Base-by-base conservation (phyloP, 768 basidiomycete species). In the Calvatia gigantea region DNA sequence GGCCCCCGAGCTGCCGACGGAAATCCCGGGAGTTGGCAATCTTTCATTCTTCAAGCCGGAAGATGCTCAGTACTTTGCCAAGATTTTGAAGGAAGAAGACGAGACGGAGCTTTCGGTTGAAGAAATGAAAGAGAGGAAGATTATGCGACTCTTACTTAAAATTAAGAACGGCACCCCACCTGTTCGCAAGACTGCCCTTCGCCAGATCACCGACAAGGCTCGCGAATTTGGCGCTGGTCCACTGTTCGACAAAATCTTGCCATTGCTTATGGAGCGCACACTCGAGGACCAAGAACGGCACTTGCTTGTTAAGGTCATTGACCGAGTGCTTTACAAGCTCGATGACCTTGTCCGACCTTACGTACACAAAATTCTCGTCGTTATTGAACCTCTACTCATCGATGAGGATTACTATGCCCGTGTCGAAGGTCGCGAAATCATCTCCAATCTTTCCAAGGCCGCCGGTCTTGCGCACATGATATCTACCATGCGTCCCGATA, bases 381-480 rank as follows among this genome's bases (percentile, higher is more conserved):
- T 98, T 71, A 99, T 99, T 63, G 97, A 99, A 73, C 97, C 97
- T 1, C 81, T 99, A 6, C 85, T 99, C 67, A 98, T 98, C 65
- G 96, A 99, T 70, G 96, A 98, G 70, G 97, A 98, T 68, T 93
- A 93, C 71, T 94, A 92, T 62, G 90, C 90, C 43, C 91, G 94
- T 70, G 94, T 98, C 39, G 97, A 98, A 75, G 97, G 97, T 61
- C 93, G 96, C 31, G 97, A 99, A 76, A 98, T 99, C 69, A 99
- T 98, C 62, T 96, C 93, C 64, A 99, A 98, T 70, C 77, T 98
- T 38, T 96, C 97, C 27, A 99, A 98, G 72, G 97, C 97, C 9
- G 96, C 95, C 28, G 97, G 97, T 72, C 87, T 99, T 23, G 96
- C 97, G 2, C 97, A 99, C 74, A 98, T 99, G 97, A 99, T 99